Base-by-base conservation (phyloP, 352 stramenopile species). In the Stramenopiles sp. region DNA sequence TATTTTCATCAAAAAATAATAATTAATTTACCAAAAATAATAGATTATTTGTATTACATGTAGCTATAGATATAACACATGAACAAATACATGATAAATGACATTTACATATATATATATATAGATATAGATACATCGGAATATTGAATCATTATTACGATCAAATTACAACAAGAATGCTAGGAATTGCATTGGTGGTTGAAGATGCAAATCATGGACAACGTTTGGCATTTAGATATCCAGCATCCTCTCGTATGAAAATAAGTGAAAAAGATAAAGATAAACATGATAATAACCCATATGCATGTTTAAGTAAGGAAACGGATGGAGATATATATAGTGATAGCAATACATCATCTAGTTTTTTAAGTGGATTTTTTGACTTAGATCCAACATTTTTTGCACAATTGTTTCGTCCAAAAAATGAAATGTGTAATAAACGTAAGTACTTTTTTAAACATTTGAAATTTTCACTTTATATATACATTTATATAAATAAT, bases 161-260 rank as follows among this genome's bases (percentile, higher is more conserved):
- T 69, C 53, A 69, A 20, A 69, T 27, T 23, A 27, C 27, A 23
- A 69, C 20, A 69, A 69, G 53, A 33, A 76, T 76, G 65, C 7
- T 92, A 43, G 89, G 89, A 63, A 84, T 93, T 30, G 89, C 89
- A 63, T 84, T 93, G 20, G 88, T 93, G 0, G 89, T 93, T 38
- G 89, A 93, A 86, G 89, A 93, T 84, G 92, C 92, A 82, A 88
- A 87, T 84, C 92, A 93, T 80, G 89, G 88, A 33, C 92, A 88
- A 81, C 91, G 92, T 82, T 82, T 93, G 74, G 89, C 88, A 20
- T 93, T 93, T 81, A 86, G 89, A 33, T 93, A 93, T 82, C 89
- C 89, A 1, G 84, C 87, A 30, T 85, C 88, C 0, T 82, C 85
- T 13, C 80, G 80, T n/a, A 73, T 83, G 30, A 65, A 74, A 23